phyloP scores from a whole-genome alignment of 2,329 filamentous ascomycete genomes.

The Fusarium albidum region DNA sequence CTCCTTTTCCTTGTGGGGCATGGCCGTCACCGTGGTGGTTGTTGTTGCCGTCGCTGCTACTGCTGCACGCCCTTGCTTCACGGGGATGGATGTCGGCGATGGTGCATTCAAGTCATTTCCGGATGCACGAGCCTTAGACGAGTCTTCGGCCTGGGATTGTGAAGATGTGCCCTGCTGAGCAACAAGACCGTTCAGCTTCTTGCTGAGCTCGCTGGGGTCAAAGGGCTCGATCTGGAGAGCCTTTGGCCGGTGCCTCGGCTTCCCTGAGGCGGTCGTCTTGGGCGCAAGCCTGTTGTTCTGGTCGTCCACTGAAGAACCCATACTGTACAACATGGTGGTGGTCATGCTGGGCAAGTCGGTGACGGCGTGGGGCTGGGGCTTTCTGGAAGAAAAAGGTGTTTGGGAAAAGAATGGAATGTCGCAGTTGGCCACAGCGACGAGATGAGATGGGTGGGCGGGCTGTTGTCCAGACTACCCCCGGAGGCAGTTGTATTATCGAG shows the following conservation, averaged over 20 bases:
- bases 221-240: slow-evolving; percentile 47
- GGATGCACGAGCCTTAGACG: slow-evolving; percentile 12
- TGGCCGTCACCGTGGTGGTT: slow-evolving; percentile 10
- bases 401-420: slow-evolving; percentile 9
- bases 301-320: slow-evolving; percentile 28
- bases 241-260: slow-evolving; percentile 33
- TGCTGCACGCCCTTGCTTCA: slow-evolving; percentile 2
- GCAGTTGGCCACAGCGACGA: slow-evolving; percentile 8
- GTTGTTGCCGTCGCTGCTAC: background rate
- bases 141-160: slow-evolving; percentile 40
- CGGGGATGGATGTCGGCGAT: slow-evolving; percentile 17
- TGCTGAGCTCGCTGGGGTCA: slow-evolving; percentile 63
- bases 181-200: slow-evolving; percentile 59
- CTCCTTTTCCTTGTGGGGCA: slow-evolving; percentile 18
- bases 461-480: slow-evolving; percentile 1
- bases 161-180: slow-evolving; percentile 55
- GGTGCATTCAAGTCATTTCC: slow-evolving; percentile 13
- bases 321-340: slow-evolving; percentile 33
- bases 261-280: slow-evolving; percentile 19
- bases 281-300: slow-evolving; percentile 11
- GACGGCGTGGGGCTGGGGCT: too few species aligned
- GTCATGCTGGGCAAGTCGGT: slow-evolving; percentile 20
- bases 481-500: background rate
- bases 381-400: background rate
- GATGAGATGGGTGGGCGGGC: background rate